Evolutionary conservation across 169 alveolate species (phyloP), one percentile per base, ranked within the genome.

Genomic region (Fabrea salina): DNA sequence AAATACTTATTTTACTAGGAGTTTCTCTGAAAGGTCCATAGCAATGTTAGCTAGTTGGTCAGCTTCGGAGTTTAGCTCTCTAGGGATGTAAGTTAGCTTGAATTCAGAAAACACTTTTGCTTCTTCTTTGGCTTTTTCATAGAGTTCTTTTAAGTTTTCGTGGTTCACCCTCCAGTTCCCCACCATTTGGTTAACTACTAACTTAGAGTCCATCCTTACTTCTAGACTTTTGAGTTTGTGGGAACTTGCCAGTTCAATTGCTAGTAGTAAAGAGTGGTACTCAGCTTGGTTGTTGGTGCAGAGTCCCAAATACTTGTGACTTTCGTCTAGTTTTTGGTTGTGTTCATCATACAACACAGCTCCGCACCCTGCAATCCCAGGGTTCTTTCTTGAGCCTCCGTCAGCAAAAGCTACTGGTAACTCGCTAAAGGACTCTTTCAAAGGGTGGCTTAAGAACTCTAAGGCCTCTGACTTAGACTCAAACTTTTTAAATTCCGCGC

Each of bases 281-380:
- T 70, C 79, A 11, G 79, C 79, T 25, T 30, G 13, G 79, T 70
- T 70, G n/a, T 70, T 70, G 19, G 79, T 44, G 30, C 37, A 13
- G 5, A 0, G 4, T 0, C 66, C 79, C 49, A 70, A 37, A 22
- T 16, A 70, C 5, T 70, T 16, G 47, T 70, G 49, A 3, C 47
- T n/a, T 6, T 50, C 16, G 30, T 44, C 22, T 44, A 22, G 41
- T 19, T 22, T 27, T 47, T 16, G 41, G 7, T 44, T 25, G 43
- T 70, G 41, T 41, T 19, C 22, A 5, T 44, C 25, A 2, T 25
- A 70, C 2, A 43, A n/a, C 4, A 19, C 79, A 22, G 79, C 79
- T 47, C 79, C 79, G 25, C 59, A 47, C n/a, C 79, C 79, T 3
- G 79, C 79, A 22, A 47, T 2, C 25, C 79, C 79, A 13, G 79